Base-by-base conservation (phyloP, 1,284 basidiomycete genomes). In the Lignosus rhinocerotis region DNA sequence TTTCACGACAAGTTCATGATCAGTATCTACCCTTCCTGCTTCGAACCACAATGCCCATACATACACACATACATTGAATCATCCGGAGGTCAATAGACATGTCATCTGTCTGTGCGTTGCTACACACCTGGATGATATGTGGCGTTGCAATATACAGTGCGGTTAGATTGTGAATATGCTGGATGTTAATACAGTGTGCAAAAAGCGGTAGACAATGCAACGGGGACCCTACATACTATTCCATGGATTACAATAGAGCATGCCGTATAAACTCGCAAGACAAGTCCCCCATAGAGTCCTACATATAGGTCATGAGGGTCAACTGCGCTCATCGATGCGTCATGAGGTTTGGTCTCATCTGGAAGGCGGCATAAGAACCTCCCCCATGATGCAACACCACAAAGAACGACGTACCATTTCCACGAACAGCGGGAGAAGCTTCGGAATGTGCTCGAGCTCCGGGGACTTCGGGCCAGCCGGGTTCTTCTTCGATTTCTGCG, bases 391-490 rank as follows among this genome's bases (percentile, higher is more conserved):
- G 16, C 17, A 19, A 43, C 6, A 11, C n/a, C 21, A 2, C 11
- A 45, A 8, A 3, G 30, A 19, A 12, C 4, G 5, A 71, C 87
- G 72, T 64, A 96, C 94, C 80, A 96, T 86, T 75, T 97, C 95
- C 47, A 90, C 83, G 71, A 97, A 97, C 31, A 98, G 68, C 1
- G 94, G 93, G 36, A 95, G 76, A 25, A 98, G 71, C 60, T 85
- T 81, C 21, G 90, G 87, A 57, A 97, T 84, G 64, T 89, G 82
- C 57, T 80, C 78, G 52, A 98, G 78, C 58, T 92, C 86, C 1
- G 96, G 96, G 50, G 89, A 85, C 63, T 86, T 83, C 42, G 92
- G 74, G 2, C 75, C 69, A 43, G 79, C 71, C 1, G 77, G 72
- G 44, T 74, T 75, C 60, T 70, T 73, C 64, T 69, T 66, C 60